Conservation (phyloP, 2,329 filamentous ascomycete species). For the Phaeosphaeriaceae sp. region DNA sequence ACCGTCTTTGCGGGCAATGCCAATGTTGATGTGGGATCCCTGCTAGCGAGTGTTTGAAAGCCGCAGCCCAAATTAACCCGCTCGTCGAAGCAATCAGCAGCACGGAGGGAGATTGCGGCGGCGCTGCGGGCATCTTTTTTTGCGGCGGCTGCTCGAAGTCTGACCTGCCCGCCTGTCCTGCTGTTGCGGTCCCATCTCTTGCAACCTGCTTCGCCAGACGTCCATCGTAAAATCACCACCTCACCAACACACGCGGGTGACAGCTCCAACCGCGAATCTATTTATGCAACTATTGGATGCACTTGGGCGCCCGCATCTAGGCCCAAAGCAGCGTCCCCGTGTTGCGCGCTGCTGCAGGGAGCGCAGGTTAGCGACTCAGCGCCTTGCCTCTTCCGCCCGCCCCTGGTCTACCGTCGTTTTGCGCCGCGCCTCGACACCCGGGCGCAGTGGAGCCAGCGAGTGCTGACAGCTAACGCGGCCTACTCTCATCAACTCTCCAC, state of each 20-base stretch:
- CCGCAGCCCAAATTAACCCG: slow-evolving; percentile 26
- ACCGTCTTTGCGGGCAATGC: slow-evolving; percentile 7
- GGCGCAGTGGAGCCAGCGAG: slow-evolving; percentile 10
- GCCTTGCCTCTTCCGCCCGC: slow-evolving; percentile 23
- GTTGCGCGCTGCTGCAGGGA: slow-evolving; percentile 30
- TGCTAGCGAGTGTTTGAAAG: slow-evolving; percentile 27
- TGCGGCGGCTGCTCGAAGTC: not conserved
- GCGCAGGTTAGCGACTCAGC: slow-evolving; percentile 25
- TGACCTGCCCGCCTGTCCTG: not conserved
- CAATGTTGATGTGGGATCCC: slow-evolving; percentile 11
- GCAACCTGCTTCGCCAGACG: not conserved
- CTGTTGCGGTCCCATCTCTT: not conserved
- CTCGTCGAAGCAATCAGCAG: not conserved
- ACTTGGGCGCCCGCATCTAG: slow-evolving; percentile 17
- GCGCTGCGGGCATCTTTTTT: not conserved
- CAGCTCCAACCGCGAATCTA: slow-evolving; percentile 17
- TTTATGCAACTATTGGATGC: slow-evolving; percentile 36
- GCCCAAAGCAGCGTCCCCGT: slow-evolving; percentile 22
- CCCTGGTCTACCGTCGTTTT: slow-evolving; percentile 24
- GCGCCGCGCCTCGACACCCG: slow-evolving; percentile 8
- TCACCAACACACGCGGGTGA: not conserved
- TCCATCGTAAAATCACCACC: not conserved
- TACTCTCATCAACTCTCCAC: slow-evolving; percentile 22
- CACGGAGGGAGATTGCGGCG: slow-evolving; percentile 2
- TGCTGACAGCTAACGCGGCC: slow-evolving; percentile 14